Base-by-base conservation (phyloP, 805 yeast species). In the Cyberlindnera amylophila region DNA sequence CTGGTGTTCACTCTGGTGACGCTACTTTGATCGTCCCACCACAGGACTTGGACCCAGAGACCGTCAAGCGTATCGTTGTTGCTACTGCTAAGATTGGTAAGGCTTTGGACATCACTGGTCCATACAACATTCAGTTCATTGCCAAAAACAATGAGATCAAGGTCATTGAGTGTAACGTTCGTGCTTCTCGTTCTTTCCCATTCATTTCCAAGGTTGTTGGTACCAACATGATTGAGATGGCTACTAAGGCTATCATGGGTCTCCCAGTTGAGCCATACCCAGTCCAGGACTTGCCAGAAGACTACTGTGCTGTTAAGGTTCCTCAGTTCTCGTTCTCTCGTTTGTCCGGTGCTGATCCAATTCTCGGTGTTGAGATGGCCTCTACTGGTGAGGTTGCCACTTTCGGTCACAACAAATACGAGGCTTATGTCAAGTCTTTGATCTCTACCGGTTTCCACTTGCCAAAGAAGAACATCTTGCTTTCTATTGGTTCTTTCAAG, bases 301-400 rank as follows among this genome's bases (percentile, higher is more conserved):
- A 77, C 55, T 86, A 88, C 59, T 98, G 91, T 61, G 98, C 98
- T 38, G 85, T 95, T 42, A 93, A 93, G 71, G 97, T 91, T 42
- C 99, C 99, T 36, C 99, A 93, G 71, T 93, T 93, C 69, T 91
- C 98, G 6, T 93, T 93, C 74, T 90, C 98, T 31, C 82, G 99
- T 72, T 75, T 93, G 59, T 97, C 98, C 15, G 99, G 99, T 53
- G 99, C 99, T 38, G 99, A 93, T 67, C 99, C 99, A 51, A 89
- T 86, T 75, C 75, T 93, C 61, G 99, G 99, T 51, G 99, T 93
- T 53, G 99, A 93, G 72, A 93, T 93, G 99, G 83, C 98, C 6
- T 90, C 98, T 11, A 93, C 99, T 39, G 99, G 99, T 67, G 99
- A 93, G 71, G 86, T 93, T 63, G 99, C 99, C 24, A 86, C 96